phyloP scores from a whole-genome alignment of 441 rosid genomes.

The Viola pubescens region DNA sequence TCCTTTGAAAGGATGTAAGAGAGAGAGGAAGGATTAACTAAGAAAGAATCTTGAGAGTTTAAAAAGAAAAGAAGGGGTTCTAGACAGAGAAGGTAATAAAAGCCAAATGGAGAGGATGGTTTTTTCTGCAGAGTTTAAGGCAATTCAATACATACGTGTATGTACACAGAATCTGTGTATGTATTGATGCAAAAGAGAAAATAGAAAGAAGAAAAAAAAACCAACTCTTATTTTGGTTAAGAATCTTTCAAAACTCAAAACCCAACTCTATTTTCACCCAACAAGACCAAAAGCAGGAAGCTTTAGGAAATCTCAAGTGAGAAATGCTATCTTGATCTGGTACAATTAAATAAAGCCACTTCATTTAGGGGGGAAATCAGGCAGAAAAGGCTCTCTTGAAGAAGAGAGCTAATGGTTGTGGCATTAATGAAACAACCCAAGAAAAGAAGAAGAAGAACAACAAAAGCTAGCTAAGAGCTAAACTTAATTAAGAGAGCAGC shows the following conservation, averaged over 20 bases:
- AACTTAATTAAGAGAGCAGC: constrained; percentile 9
- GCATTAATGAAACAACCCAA: constrained; percentile 17
- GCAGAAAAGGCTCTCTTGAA: constrained; percentile 23
- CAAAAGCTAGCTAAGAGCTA: neutral
- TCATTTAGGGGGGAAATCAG: neutral
- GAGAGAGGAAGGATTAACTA: constrained; percentile 13
- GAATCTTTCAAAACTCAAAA: too few relatives aligned
- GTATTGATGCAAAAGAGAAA: neutral
- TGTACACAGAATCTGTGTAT: constrained; percentile 3
- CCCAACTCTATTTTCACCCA: neutral
- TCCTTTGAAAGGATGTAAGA: constrained; percentile 16
- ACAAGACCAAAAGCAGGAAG: constrained; percentile 6
- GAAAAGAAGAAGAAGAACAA: neutral
- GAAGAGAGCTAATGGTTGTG: constrained; percentile 27
- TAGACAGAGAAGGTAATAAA: neutral
- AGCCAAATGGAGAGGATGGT: constrained; percentile 4
- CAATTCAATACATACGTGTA: neutral
- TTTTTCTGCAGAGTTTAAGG: constrained; percentile 7
- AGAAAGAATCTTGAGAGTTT: constrained; percentile 10
- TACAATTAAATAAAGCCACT: neutral
- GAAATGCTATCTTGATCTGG: neutral
- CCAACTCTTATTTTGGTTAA: too few relatives aligned
- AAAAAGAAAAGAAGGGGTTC: neutral
- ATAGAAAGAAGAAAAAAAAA: too few relatives aligned
- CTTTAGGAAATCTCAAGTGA: constrained; percentile 2